These are phyloP conservation scores for Suillus hirtellus DNA, from an alignment of 768 basidiomycete species.

Conservation along the genomic window DNA sequence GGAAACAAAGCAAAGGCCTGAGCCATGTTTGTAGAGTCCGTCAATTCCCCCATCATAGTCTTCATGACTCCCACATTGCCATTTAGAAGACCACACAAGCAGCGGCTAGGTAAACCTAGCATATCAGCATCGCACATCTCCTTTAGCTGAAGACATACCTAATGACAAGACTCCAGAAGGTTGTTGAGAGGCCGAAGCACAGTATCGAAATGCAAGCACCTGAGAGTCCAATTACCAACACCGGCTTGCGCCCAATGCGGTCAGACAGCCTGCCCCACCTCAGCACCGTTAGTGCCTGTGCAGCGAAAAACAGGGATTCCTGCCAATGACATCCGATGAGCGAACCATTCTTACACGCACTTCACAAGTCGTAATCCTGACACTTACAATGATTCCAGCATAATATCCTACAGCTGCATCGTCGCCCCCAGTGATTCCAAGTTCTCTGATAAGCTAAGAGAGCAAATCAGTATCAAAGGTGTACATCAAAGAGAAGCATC, in stretches of 20 bases:
- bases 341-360: background rate
- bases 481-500: background rate
- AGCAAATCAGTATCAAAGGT: background rate
- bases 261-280: slow-evolving; percentile 68
- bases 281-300: slow-evolving; percentile 57
- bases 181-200: slow-evolving; percentile 61
- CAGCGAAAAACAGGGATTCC: slow-evolving; percentile 63
- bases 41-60: slow-evolving; percentile 65
- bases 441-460: slow-evolving; percentile 57
- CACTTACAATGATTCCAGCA: slow-evolving; percentile 51
- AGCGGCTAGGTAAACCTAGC: slow-evolving; percentile 25
- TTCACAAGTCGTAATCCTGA: background rate
- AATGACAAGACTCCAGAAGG: slow-evolving; percentile 53
- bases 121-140: background rate
- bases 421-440: slow-evolving; percentile 65
- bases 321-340: slow-evolving; percentile 21
- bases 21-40: slow-evolving; percentile 39
- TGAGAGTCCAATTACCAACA: slow-evolving; percentile 54
- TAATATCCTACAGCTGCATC: slow-evolving; percentile 68
- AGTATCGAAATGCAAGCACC: slow-evolving; percentile 55
- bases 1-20: slow-evolving; percentile 34
- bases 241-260: slow-evolving; percentile 58
- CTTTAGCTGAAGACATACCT: slow-evolving; percentile 38
- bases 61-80: slow-evolving; percentile 62
- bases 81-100: slow-evolving; percentile 37